Evolutionary conservation across 352 stramenopile species (phyloP).

Genomic region (Globisporangium perplexum): DNA sequence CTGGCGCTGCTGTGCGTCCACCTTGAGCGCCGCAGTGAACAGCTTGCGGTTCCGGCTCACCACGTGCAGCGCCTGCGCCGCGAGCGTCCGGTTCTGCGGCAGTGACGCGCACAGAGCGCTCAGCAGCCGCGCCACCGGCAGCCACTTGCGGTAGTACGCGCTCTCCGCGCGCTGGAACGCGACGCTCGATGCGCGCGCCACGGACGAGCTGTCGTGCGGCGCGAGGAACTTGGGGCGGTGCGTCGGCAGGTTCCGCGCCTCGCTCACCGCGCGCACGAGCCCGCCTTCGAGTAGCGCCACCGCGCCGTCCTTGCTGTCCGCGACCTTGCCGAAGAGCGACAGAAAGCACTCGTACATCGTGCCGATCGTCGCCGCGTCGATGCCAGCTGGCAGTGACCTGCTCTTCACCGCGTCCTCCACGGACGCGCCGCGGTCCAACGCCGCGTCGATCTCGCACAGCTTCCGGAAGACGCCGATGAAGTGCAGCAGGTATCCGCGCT

Average conservation of each 20-base stretch:
- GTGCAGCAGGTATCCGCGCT: conserved; percentile 74
- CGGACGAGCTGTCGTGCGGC: conserved; percentile 26
- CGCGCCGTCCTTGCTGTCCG: conserved; percentile 53
- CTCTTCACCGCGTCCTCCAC: conserved; percentile 33
- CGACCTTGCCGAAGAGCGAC: conserved; percentile 68
- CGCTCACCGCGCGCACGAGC: conserved; percentile 56
- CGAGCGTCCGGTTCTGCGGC: conserved; percentile 63
- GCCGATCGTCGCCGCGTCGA: conserved; percentile 64
- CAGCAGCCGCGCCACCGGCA: conserved; percentile 60
- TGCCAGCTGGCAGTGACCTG: conserved; percentile 32
- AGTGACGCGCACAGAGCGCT: conserved; percentile 54
- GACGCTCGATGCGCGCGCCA: conserved; percentile 25
- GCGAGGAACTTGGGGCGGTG: conserved; percentile 59
- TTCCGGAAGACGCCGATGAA: conserved; percentile 77
- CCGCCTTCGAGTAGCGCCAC: conserved; percentile 66
- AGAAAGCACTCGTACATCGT: conserved; percentile 82
- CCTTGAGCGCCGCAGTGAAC: conserved; percentile 59
- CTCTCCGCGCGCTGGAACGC: conserved; percentile 54
- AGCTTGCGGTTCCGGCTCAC: conserved; percentile 69
- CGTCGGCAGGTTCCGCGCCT: conserved; percentile 54
- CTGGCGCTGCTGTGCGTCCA: conserved; percentile 22
- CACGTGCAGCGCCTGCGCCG: conserved; percentile 48
- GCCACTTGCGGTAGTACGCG: conserved; percentile 75
- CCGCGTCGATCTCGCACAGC: conserved; percentile 62
- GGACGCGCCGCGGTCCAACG: conserved; percentile 37